Evolutionary conservation across 805 yeast genomes (phyloP).

Genomic region (Saturnispora zaruensis): DNA sequence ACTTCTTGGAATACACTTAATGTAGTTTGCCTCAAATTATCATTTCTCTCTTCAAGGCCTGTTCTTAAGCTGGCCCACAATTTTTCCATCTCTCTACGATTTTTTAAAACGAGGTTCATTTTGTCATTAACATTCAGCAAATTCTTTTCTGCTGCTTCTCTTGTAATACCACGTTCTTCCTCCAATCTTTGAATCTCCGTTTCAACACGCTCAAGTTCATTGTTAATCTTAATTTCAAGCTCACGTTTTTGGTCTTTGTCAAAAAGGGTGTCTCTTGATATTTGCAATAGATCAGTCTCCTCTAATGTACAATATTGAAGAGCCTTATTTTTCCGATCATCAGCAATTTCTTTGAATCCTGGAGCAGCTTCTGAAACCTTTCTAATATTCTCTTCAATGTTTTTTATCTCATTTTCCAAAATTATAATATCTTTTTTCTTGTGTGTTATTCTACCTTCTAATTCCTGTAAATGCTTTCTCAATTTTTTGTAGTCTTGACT

Average conservation of each 20-base stretch:
- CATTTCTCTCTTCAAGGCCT: constrained; percentile 37
- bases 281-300: constrained; percentile 35
- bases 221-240: constrained; percentile 30
- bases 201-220: constrained; percentile 40
- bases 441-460: constrained; percentile 1
- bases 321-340: constrained; percentile 24
- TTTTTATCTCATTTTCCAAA: neutral
- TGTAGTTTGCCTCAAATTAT: constrained; percentile 34
- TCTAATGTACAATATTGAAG: constrained; percentile 38
- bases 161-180: constrained; percentile 42
- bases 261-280: constrained; percentile 30
- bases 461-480: constrained; percentile 9
- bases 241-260: constrained; percentile 1
- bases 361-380: neutral
- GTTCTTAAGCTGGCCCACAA: constrained; percentile 24
- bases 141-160: constrained; percentile 45
- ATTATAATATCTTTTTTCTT: constrained; percentile 14
- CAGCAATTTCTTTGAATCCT: constrained; percentile 4
- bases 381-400: constrained; percentile 6
- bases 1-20: constrained; percentile 39
- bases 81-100: constrained; percentile 28
- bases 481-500: constrained; percentile 6
- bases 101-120: constrained; percentile 35
- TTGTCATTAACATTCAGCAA: constrained; percentile 37
- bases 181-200: constrained; percentile 45